Base-by-base conservation (phyloP, 768 basidiomycete species). In the Collybia mongolica region DNA sequence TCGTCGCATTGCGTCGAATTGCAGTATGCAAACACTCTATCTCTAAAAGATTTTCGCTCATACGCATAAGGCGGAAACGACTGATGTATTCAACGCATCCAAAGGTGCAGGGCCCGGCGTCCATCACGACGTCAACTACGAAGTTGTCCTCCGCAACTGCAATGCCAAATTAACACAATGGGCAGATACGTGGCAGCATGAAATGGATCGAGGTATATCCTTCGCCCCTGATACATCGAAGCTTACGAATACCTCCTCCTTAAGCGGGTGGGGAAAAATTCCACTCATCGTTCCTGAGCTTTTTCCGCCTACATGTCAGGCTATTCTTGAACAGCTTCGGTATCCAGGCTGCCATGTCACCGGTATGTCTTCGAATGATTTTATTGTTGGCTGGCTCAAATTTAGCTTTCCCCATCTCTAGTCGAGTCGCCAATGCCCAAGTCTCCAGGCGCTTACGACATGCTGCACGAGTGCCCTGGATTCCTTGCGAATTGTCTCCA, bases 251-350 rank as follows among this genome's bases (percentile, higher is more conserved):
- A 37, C 28, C 45, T 40, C 39, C 52, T 57, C 23, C 51, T 40
- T 32, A 61, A 87, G 88, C 88, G 36, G 77, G 78, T 20, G 90
- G 89, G 43, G 82, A 84, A 67, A 73, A 74, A 5, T 93, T 93
- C 64, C 90, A 93, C 64, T 78, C 80, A 48, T 83, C 84, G 7
- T 82, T 92, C 66, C 75, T 93, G 18, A 81, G 68, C 58, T 80
- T 88, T 60, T 93, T 92, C 74, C 79, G 87, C 43, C 72, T 90
- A 26, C 81, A 93, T 62, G 86, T 90, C 44, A 76, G 86, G 53
- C 74, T 93, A 44, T 93, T 92, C 70, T 67, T 93, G 63, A 93
- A 93, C 65, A 89, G 87, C 55, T 88, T 91, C 64, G 90, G 88
- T 22, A 82, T 91, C 42, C 84, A 87, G 57, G 76, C 79, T 17